Evolutionary conservation across 225 moss, liverwort and hornwort genomes (phyloP), one percentile per base, ranked within the genome.

Genomic region (Sphagnum contortum): DNA sequence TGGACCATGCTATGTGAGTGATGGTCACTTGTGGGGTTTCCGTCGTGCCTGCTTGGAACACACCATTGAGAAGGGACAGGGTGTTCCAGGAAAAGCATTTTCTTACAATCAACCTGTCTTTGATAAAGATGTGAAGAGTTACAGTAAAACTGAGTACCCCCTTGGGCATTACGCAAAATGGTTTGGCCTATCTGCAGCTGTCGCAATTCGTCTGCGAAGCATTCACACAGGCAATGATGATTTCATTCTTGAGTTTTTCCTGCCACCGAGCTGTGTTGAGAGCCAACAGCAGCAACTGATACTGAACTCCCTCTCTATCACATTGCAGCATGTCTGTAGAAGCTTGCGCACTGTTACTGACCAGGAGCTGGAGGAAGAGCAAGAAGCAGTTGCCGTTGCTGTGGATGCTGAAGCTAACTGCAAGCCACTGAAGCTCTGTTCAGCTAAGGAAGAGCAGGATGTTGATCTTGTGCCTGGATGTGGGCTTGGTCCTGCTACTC

Each of bases 191-290:
- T 82, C 90, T 54, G 94, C 93, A 6, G 89, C 98, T 52, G 93
- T 98, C 3, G 98, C 93, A 47, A 91, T 98, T 64, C 89, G 98
- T 57, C 83, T 98, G 6, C 87, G 98, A 67, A 98, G 98, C 59
- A 85, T 91, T 50, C 90, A 98, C 74, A 89, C 91, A 6, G 93
- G 98, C 50, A 86, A 75, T 63, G 98, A 98, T 66, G 98, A 98
- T 58, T 98, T 83, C 62, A 87, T 98, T 62, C 77, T 98, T 3
- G 98, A 98, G 78, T 98, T 98, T 73, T 93, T 98, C 60, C 91
- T 98, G 50, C 98, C 98, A 59, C 84, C 79, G 5, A 62, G 78
- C 57, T 93, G 87, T 63, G 72, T 79, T 47, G 89, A 89, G 57
- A 81, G 90, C 74, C 80, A 80, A 51, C 89, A 89, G 79, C 98